Conservation (phyloP, 1,284 basidiomycete genomes). For the Kwoniella shivajii region DNA sequence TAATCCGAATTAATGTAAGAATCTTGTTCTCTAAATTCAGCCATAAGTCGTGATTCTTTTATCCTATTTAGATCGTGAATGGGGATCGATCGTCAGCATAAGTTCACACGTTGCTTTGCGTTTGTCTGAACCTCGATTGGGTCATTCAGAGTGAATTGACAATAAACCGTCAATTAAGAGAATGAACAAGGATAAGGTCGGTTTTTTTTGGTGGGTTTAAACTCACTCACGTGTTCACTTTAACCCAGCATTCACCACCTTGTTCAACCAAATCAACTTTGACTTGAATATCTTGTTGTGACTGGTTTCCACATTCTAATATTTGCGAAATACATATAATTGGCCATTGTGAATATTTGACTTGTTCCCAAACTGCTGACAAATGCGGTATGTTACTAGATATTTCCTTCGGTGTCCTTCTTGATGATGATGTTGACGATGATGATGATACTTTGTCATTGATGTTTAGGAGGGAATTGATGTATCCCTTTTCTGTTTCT, state of each 20-base stretch:
- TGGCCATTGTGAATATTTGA: conserved; percentile 33
- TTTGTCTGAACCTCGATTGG: too few species aligned
- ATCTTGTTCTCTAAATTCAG: conserved; percentile 79
- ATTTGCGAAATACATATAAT: conserved; percentile 35
- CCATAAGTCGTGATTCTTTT: conserved; percentile 70
- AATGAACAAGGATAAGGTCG: not conserved
- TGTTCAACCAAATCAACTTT: conserved; percentile 74
- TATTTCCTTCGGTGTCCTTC: conserved; percentile 31
- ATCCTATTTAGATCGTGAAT: conserved; percentile 60
- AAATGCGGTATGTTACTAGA: conserved; percentile 42
- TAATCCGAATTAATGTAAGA: conserved; percentile 65
- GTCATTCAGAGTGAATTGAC: too few species aligned
- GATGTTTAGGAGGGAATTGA: too few species aligned
- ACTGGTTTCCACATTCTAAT: conserved; percentile 24
- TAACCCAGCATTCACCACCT: conserved; percentile 72
- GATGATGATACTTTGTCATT: too few species aligned
- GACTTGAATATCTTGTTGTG: conserved; percentile 14
- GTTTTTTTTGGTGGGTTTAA: not conserved
- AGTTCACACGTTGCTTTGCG: not conserved
- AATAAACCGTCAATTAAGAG: not conserved
- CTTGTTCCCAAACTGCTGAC: conserved; percentile 47
- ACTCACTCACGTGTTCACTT: conserved; percentile 76
- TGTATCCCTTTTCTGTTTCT: conserved; percentile 36
- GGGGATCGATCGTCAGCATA: not conserved
- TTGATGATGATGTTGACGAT: too few species aligned